These are phyloP conservation scores for Lentinula aciculospora DNA, from an alignment of 768 basidiomycete species.

Conservation along the genomic window DNA sequence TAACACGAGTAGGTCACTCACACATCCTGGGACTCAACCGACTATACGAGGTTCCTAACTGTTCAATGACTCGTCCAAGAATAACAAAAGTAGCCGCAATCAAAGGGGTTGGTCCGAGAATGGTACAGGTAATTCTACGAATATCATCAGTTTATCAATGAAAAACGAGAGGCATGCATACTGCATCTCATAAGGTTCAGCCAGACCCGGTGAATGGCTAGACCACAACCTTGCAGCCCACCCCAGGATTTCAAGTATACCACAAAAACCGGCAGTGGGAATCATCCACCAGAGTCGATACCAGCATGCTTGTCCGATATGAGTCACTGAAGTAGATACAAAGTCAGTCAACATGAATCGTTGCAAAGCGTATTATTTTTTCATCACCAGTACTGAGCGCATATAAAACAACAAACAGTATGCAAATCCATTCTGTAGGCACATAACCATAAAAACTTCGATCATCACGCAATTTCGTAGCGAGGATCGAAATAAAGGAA, in stretches of 20 bases:
- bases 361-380: background rate
- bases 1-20: conserved; percentile 14
- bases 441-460: conserved; percentile 18
- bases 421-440: conserved; percentile 24
- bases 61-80: conserved; percentile 31
- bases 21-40: conserved; percentile 28
- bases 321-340: conserved; percentile 18
- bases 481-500: background rate
- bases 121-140: conserved; percentile 34
- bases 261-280: conserved; percentile 21
- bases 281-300: conserved; percentile 29
- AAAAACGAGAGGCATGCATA: conserved; percentile 3
- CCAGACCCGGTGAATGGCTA: conserved; percentile 14
- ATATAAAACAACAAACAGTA: conserved; percentile 20
- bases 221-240: conserved; percentile 33
- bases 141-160: background rate
- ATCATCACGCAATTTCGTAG: background rate
- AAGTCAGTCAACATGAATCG: background rate
- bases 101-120: conserved; percentile 42
- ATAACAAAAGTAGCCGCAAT: conserved; percentile 44
- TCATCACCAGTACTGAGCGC: conserved; percentile 12
- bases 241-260: conserved; percentile 27
- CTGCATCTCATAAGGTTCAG: conserved; percentile 36
- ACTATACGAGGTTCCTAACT: conserved; percentile 29
- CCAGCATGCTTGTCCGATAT: conserved; percentile 20